Evolutionary conservation across 2,329 filamentous ascomycete species (phyloP).

Genomic region (Fragosphaeria purpurea): DNA sequence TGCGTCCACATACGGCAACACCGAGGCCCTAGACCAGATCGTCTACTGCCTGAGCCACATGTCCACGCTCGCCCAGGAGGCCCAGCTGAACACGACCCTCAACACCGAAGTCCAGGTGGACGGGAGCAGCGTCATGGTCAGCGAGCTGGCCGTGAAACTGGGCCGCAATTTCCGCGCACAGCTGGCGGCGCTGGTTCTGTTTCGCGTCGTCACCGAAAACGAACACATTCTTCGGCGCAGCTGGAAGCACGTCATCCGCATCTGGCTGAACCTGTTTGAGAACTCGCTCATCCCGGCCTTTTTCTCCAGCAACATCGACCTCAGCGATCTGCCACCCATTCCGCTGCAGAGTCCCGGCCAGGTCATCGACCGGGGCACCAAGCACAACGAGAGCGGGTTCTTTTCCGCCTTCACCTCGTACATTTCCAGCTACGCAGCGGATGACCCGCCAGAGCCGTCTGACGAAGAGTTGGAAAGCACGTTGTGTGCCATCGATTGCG

Average conservation of each 20-base stretch:
- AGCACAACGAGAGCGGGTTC: constrained; percentile 69
- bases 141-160: constrained; percentile 91
- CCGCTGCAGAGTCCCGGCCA: constrained; percentile 86
- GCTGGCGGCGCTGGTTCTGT: constrained; percentile 87
- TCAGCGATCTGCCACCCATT: constrained; percentile 67
- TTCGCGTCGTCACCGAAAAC: constrained; percentile 79
- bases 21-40: constrained; percentile 84
- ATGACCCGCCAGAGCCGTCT: constrained; percentile 93
- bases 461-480: constrained; percentile 96
- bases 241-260: constrained; percentile 78
- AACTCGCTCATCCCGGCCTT: constrained; percentile 86
- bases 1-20: constrained; percentile 71
- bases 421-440: constrained; percentile 96
- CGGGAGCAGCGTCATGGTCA: constrained; percentile 94
- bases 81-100: constrained; percentile 69
- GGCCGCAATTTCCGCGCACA: constrained; percentile 90
- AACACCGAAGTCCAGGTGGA: constrained; percentile 94
- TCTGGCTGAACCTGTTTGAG: constrained; percentile 90
- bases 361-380: constrained; percentile 77
- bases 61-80: constrained; percentile 59
- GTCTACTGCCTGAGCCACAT: constrained; percentile 84
- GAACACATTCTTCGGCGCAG: constrained; percentile 66
- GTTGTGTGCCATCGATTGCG: constrained; percentile 84
- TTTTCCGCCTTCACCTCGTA: constrained; percentile 94
- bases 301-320: constrained; percentile 51